A percentile compares a stretch with the other conserved stretches of the same genome.
phyloP scores from a whole-genome alignment of 441 rosid genomes.

The Bruguiera hainesii region DNA sequence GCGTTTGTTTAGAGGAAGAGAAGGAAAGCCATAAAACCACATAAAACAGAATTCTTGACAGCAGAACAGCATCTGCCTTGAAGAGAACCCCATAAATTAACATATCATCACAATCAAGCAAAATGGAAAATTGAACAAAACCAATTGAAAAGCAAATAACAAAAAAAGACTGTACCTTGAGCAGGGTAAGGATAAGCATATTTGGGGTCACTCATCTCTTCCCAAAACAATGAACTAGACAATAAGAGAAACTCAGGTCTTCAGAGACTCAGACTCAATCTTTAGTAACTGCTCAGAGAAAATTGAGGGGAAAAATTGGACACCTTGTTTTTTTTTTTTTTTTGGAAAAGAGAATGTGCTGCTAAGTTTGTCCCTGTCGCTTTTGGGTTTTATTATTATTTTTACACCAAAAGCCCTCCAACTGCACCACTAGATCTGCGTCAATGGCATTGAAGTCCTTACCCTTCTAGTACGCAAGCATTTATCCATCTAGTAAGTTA shows the following conservation, averaged over 20 bases:
- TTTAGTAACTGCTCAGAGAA: not conserved
- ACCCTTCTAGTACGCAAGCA: too few relatives aligned
- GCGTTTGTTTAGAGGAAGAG: too few relatives aligned
- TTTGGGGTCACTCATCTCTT: conserved; percentile 53
- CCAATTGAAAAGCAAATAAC: not conserved
- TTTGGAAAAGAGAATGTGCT: too few relatives aligned
- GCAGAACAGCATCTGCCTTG: not conserved
- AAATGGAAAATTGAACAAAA: not conserved
- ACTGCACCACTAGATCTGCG: too few relatives aligned
- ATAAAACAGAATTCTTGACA: not conserved
- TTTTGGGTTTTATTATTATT: too few relatives aligned
- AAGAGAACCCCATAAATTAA: not conserved
- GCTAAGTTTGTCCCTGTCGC: too few relatives aligned
- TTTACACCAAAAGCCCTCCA: too few relatives aligned
- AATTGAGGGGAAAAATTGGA: not conserved
- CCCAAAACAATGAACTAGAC: not conserved
- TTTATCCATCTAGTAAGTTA: too few relatives aligned
- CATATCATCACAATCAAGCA: not conserved
- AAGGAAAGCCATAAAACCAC: too few relatives aligned
- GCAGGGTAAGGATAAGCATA: conserved; percentile 71
- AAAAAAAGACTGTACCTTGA: conserved; percentile 35
- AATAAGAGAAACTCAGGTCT: too few relatives aligned
- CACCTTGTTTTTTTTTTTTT: not conserved
- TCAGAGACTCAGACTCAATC: not conserved
- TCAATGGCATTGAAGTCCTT: too few relatives aligned